Evolutionary conservation across 306 rosid species (phyloP), one percentile per base, ranked within the genome.

Genomic region (Acacia melanoxylon): DNA sequence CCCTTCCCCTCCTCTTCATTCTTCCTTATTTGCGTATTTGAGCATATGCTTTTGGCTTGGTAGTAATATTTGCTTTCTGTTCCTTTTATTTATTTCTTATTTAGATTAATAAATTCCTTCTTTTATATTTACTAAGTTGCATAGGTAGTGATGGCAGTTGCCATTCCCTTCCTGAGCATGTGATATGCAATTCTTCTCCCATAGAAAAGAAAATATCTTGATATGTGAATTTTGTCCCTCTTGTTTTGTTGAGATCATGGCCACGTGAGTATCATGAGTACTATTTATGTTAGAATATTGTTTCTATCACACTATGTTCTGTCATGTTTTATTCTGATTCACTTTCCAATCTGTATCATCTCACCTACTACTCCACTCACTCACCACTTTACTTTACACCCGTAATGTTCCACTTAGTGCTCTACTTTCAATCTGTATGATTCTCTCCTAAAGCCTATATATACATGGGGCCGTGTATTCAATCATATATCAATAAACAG

Each of bases 201-300:
- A 15, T 10, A 40, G 27, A 24, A 59, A 31, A 46, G 59, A 12
- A 51, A 78, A 15, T n/a, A n/a, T 76, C 65, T 63, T 77, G 46
- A 67, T 35, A 17, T 27, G 27, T 13, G 19, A 25, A 62, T 56
- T 79, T 40, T 3, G 29, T 54, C 27, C 59, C 27, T 54, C 41
- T 20, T 42, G 25, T 78, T 61, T 37, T 78, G 63, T 61, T 70
- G 59, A 79, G 74, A 82, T 79, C 68, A 33, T 65, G 85, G 31
- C 75, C 40, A 22, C 14, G 4, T 58, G 72, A 72, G 41, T 65
- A 65, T 65, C 10, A 11, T 10, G 49, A 40, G 8, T n/a, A 10
- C 68, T 25, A 25, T 62, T 25, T n/a, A n/a, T n/a, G n/a, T n/a
- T n/a, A n/a, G n/a, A n/a, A n/a, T n/a, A n/a, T n/a, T n/a, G n/a